Conservation (phyloP, 148 eudicot species). For the Talinum fruticosum region DNA sequence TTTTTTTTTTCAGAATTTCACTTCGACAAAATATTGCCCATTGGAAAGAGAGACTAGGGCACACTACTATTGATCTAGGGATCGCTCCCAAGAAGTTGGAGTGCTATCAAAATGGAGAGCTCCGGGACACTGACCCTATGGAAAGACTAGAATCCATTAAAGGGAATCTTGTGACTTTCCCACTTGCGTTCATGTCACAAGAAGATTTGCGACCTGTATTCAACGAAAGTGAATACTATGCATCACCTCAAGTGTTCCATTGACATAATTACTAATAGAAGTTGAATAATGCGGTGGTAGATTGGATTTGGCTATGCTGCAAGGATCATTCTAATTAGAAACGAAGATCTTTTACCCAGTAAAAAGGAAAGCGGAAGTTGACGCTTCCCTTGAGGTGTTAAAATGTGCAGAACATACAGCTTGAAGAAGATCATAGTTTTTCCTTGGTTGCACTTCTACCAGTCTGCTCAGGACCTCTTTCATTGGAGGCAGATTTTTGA, state of each 20-base stretch:
- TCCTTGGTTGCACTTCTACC: constrained; percentile 16
- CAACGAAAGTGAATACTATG: constrained; percentile 94
- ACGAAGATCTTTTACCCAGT: neutral
- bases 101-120: constrained; percentile 71
- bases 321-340: neutral
- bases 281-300: neutral
- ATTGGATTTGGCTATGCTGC: constrained; percentile 3
- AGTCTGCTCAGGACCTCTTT: neutral
- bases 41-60: constrained; percentile 94
- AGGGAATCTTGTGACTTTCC: constrained; percentile 95
- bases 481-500: neutral
- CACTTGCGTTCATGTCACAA: constrained; percentile 85
- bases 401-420: neutral
- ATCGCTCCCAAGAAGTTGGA: constrained; percentile 83
- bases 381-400: neutral
- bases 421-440: constrained; percentile 9
- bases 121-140: constrained; percentile 68
- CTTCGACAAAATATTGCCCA: constrained; percentile 73
- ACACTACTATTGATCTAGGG: constrained; percentile 89
- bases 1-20: constrained; percentile 46
- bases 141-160: constrained; percentile 71
- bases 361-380: constrained; percentile 11
- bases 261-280: constrained; percentile 21
- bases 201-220: constrained; percentile 97
- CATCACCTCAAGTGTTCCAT: constrained; percentile 94